These are phyloP conservation scores for Sextonia rubra DNA, from an alignment of 164 flowering plant genomes.

Conservation along the genomic window DNA sequence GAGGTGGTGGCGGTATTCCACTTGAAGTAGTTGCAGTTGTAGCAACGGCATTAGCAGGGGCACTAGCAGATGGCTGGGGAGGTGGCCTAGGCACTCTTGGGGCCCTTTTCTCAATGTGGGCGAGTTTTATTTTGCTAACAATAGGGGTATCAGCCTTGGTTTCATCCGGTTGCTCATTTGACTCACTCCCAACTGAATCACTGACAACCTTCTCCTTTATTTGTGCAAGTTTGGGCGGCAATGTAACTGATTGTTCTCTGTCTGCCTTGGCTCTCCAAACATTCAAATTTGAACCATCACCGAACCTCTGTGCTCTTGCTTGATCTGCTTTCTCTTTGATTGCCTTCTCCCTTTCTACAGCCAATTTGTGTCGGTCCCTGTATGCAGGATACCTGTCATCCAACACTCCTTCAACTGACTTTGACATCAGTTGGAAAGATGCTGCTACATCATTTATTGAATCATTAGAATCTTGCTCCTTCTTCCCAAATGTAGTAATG, in stretches of 20 bases:
- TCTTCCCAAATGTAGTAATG: slow-evolving; percentile 75
- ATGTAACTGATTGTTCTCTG: slow-evolving; percentile 26
- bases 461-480: slow-evolving; percentile 42
- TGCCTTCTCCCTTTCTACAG: slow-evolving; percentile 82
- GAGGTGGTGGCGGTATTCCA: slow-evolving; percentile 46
- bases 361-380: slow-evolving; percentile 86
- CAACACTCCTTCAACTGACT: slow-evolving; percentile 76
- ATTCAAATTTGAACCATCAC: slow-evolving; percentile 35
- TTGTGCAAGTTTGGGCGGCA: slow-evolving; percentile 75
- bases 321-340: slow-evolving; percentile 77
- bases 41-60: slow-evolving; percentile 19
- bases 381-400: slow-evolving; percentile 93
- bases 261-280: slow-evolving; percentile 26
- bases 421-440: slow-evolving; percentile 89
- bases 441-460: slow-evolving; percentile 60
- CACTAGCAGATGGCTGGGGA: slow-evolving; percentile 57
- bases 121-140: slow-evolving; percentile 49
- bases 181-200: slow-evolving; percentile 18
- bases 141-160: slow-evolving; percentile 35
- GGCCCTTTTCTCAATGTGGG: slow-evolving; percentile 72
- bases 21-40: slow-evolving; percentile 21
- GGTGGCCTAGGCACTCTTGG: slow-evolving; percentile 86
- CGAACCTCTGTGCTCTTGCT: slow-evolving; percentile 78
- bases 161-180: slow-evolving; percentile 24
- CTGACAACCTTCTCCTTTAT: slow-evolving; percentile 58